Percentiles rank a stretch among this genome's conserved stretches.
These are phyloP conservation scores for Myotisia sp. DNA, from an alignment of 2,329 filamentous ascomycete species.

Conservation along the genomic window DNA sequence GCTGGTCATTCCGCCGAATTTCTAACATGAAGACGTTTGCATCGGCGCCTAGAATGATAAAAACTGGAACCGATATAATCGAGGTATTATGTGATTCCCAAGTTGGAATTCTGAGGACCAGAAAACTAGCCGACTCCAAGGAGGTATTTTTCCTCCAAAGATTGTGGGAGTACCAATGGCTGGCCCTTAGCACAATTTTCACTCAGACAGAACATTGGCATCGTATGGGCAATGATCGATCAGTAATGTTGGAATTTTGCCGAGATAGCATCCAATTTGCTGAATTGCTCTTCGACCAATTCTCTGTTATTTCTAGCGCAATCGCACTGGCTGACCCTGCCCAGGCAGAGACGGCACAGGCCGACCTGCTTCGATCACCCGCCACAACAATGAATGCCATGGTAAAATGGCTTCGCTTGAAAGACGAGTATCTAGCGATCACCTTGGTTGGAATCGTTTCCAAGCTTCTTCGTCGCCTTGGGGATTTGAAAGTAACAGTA, in stretches of 20 bases:
- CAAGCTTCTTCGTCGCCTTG: constrained; percentile 71
- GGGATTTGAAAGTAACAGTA: constrained; percentile 58
- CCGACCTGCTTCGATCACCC: constrained; percentile 50
- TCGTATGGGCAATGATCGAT: constrained; percentile 51
- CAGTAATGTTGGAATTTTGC: constrained; percentile 79
- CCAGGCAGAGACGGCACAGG: constrained; percentile 29
- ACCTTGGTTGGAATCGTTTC: constrained; percentile 70
- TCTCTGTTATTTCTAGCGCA: constrained; percentile 65
- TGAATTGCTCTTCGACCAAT: constrained; percentile 69
- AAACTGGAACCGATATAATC: constrained; percentile 47
- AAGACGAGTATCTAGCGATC: constrained; percentile 71
- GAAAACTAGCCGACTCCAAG: constrained; percentile 39
- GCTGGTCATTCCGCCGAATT: constrained; percentile 42
- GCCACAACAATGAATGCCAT: constrained; percentile 52
- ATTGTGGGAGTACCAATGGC: constrained; percentile 81
- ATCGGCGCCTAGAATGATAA: constrained; percentile 46
- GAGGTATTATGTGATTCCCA: constrained; percentile 51
- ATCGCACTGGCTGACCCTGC: constrained; percentile 35
- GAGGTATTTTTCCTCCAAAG: constrained; percentile 54
- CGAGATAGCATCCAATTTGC: constrained; percentile 91
- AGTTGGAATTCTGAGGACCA: constrained; percentile 46
- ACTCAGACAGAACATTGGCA: constrained; percentile 75
- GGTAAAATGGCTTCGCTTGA: constrained; percentile 76
- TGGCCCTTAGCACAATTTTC: constrained; percentile 65
- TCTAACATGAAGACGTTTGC: constrained; percentile 44